Percentiles rank a stretch among this genome's conserved stretches.
Evolutionary conservation across 208 protist genomes (phyloP).

Genomic region (Tritrichomonas foetus): DNA sequence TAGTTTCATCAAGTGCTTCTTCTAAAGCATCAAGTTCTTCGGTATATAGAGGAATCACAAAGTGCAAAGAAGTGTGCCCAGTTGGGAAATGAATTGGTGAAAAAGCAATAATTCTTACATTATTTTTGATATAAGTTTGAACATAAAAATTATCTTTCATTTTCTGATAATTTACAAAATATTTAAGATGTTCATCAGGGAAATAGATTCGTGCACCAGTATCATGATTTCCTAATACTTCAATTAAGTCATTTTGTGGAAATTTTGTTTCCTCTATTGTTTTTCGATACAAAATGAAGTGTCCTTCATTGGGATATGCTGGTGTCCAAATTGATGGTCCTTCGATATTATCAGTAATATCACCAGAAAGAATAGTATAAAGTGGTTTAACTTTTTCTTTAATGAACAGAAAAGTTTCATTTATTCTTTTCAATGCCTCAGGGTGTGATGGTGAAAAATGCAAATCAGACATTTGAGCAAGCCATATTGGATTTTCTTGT

Average conservation of each 20-base stretch:
- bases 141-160: background rate
- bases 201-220: background rate
- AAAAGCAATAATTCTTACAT: background rate
- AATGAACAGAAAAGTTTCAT: background rate
- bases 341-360: background rate
- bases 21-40: background rate
- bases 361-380: background rate
- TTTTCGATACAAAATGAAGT: background rate
- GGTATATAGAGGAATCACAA: background rate
- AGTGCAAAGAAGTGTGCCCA: background rate
- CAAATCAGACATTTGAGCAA: background rate
- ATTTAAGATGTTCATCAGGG: no score
- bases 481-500: background rate
- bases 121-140: background rate
- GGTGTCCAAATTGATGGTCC: background rate
- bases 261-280: background rate
- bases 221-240: constrained; percentile 31
- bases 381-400: background rate
- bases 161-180: no score
- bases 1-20: background rate
- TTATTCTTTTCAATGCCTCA: background rate
- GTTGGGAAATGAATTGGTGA: background rate
- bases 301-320: background rate
- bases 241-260: background rate
- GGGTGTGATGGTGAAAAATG: background rate